These are phyloP conservation scores for Penicillium aurantiogriseum DNA, from an alignment of 2,329 filamentous ascomycete genomes.

Conservation along the genomic window DNA sequence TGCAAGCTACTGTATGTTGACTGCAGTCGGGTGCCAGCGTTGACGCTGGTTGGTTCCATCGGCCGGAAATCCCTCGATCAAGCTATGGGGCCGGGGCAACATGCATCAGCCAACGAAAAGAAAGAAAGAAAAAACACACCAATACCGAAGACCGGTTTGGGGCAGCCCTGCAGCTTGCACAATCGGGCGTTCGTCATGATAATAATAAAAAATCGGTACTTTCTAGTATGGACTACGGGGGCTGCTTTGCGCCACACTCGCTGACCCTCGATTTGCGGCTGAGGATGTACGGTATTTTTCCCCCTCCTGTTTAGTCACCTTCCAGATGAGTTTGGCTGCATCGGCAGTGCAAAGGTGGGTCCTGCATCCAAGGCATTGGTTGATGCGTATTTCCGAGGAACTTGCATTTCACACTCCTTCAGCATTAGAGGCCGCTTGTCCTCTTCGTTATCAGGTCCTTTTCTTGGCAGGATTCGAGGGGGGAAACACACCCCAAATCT, in stretches of 20 bases:
- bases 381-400: neutral
- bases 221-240: constrained; percentile 14
- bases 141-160: neutral
- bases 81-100: constrained; percentile 5
- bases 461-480: neutral
- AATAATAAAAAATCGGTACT: neutral
- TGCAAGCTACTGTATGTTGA: constrained; percentile 12
- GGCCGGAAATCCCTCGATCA: neutral
- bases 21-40: neutral
- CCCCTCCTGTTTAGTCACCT: neutral
- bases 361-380: neutral
- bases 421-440: neutral
- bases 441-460: neutral
- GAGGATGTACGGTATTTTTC: constrained; percentile 12
- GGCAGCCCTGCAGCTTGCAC: constrained; percentile 1
- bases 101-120: constrained; percentile 7
- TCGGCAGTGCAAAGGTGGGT: neutral
- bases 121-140: constrained; percentile 5
- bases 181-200: constrained; percentile 3
- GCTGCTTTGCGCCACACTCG: constrained; percentile 17
- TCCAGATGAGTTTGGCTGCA: constrained; percentile 1
- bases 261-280: constrained; percentile 12
- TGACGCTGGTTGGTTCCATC: constrained; percentile 3
- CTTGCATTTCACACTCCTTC: neutral
- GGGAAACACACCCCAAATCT: neutral